Base-by-base conservation (phyloP, 2,329 filamentous ascomycete genomes). In the Aschersonia sp. region DNA sequence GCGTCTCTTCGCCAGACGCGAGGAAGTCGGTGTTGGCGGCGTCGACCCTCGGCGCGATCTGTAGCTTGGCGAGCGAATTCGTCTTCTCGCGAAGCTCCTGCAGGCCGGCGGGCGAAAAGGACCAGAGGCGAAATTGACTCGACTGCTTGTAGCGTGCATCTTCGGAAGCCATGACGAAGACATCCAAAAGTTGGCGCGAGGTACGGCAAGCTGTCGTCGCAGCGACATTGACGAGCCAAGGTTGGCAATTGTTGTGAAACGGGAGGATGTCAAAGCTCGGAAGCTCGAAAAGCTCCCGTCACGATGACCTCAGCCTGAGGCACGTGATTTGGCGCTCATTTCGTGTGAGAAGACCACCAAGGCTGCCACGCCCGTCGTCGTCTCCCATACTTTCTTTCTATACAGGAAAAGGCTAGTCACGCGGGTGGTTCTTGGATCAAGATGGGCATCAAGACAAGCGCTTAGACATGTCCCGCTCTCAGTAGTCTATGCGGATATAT, bases 121-220 rank as follows among this genome's bases (percentile, higher is more conserved):
- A 95, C 92, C 92, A 98, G 50, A 94, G 74, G 42, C 85, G 79
- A 62, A 81, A 97, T 65, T 98, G 92, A 44, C 87, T 90, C 0
- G 90, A 94, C 46, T 85, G 78, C 33, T 87, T 81, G 67, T 97
- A 98, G 48, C 89, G 75, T 55, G 87, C 85, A 66, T 98, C 92
- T 74, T 98, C 92, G 52, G 80, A 85, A 6, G 75, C 73, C 78
- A 94, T 86, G 51, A 8, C n/a, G 40, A n/a, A 8, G n/a, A 8
- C 12, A 42, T n/a, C 14, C 9, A 14, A 10, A 3, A 5, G 40
- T 7, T 14, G 11, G 9, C 9, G 9, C 9, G 7, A 29, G 12
- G 9, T 7, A 11, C 14, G 40, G 14, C 7, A n/a, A 29, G 40
- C 40, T 42, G 9, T 8, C 22, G 22, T 22, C 22, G 22, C 22